A percentile compares a stretch with the other conserved stretches of the same genome.
phyloP scores from a whole-genome alignment of 306 rosid genomes.

The Ochetophila trinervis region DNA sequence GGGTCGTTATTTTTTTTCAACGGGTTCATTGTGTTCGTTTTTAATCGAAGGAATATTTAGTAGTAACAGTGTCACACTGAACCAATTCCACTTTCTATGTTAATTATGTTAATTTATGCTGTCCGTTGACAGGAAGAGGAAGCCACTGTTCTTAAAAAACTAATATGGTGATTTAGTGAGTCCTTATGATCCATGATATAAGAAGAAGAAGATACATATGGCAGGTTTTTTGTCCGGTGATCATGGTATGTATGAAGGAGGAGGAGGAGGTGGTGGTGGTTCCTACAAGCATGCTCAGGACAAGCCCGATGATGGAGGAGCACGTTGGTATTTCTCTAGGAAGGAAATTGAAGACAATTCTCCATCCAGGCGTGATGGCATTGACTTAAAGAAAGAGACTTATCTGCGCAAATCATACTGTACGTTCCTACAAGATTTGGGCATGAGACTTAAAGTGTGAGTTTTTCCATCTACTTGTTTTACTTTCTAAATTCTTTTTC shows the following conservation, averaged over 20 bases:
- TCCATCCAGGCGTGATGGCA: constrained; percentile 79
- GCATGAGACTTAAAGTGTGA: constrained; percentile 97
- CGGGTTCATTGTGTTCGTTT: too few relatives aligned
- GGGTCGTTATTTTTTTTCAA: too few relatives aligned
- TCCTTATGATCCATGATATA: too few relatives aligned
- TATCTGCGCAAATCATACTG: constrained; percentile 92
- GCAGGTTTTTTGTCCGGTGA: constrained; percentile 37
- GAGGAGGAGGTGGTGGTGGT: neutral
- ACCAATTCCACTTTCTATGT: too few relatives aligned
- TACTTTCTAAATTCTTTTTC: neutral
- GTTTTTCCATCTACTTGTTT: constrained; percentile 26
- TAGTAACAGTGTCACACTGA: too few relatives aligned
- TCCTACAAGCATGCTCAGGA: constrained; percentile 36
- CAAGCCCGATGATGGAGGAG: constrained; percentile 39
- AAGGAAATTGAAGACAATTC: constrained; percentile 85
- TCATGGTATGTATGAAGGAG: constrained; percentile 32
- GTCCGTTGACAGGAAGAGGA: too few relatives aligned
- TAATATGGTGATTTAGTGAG: too few relatives aligned
- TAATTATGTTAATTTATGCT: too few relatives aligned
- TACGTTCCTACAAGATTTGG: constrained; percentile 89
- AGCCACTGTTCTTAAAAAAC: too few relatives aligned
- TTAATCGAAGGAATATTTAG: too few relatives aligned
- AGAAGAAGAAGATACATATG: constrained; percentile 31
- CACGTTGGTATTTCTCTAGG: constrained; percentile 77
- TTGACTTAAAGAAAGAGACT: constrained; percentile 90